phyloP scores from a whole-genome alignment of 2,329 filamentous ascomycete species.

The Coniella vitis region DNA sequence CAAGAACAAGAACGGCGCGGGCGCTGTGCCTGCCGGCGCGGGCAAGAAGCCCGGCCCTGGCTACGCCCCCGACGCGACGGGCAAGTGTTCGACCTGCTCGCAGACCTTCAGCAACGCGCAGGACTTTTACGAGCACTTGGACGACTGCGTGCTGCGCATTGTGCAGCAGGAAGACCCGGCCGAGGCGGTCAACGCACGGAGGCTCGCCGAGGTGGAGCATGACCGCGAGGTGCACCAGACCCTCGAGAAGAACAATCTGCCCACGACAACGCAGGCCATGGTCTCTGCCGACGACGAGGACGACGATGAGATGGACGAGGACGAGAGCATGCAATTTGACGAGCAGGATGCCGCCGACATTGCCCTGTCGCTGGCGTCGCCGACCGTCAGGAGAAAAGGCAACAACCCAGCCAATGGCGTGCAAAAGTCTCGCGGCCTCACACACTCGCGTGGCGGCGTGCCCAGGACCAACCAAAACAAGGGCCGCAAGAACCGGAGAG shows the following conservation, averaged over 20 bases:
- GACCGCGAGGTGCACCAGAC: constrained; percentile 57
- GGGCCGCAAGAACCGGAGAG: constrained; percentile 83
- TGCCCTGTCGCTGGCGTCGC: constrained; percentile 29
- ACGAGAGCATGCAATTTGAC: constrained; percentile 47
- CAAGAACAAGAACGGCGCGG: constrained; percentile 50
- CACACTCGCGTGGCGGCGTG: constrained; percentile 69
- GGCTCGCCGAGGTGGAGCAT: constrained; percentile 58
- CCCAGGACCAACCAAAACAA: constrained; percentile 40
- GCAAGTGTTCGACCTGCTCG: constrained; percentile 93
- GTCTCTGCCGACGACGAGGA: constrained; percentile 36
- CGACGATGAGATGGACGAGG: constrained; percentile 42
- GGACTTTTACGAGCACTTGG: constrained; percentile 97
- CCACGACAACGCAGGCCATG: constrained; percentile 30
- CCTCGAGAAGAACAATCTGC: constrained; percentile 56
- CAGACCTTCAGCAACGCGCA: constrained; percentile 87
- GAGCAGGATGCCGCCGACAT: constrained; percentile 49
- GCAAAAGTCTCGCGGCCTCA: constrained; percentile 66
- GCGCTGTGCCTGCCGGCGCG: constrained; percentile 28
- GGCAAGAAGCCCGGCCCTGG: constrained; percentile 58
- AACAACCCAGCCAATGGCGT: constrained; percentile 52
- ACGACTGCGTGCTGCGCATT: constrained; percentile 65
- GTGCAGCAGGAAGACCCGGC: constrained; percentile 65
- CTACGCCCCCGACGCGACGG: constrained; percentile 72
- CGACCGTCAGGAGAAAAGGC: constrained; percentile 50
- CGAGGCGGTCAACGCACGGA: constrained; percentile 61